Base-by-base conservation (phyloP, 1,284 basidiomycete genomes). In the Phylloporus sp. region DNA sequence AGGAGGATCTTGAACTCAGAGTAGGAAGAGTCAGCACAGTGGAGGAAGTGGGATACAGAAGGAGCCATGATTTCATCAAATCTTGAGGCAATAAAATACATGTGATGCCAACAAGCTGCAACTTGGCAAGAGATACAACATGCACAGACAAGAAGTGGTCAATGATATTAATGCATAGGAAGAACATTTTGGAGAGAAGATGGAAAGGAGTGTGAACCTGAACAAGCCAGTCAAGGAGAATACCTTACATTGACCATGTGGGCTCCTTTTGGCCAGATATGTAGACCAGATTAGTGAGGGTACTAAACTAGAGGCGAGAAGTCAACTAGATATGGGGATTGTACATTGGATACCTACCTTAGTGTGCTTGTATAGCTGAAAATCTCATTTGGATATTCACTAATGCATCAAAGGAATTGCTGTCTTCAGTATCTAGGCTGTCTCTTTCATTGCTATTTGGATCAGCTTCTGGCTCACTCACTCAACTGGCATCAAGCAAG, bases 41-140 rank as follows among this genome's bases (percentile, higher is more conserved):
- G 89, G 60, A 97, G 84, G 80, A 98, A 97, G 83, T 98, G 94
- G 37, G 85, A 82, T 52, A 97, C 92, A 1, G 94, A 94, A 2
- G 97, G 97, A 41, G 96, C 92, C 67, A 98, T 89, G 70, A 98
- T 94, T 82, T 99, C 97, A 80, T 99, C 97, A 72, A 97, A 96
- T 82, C 99, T 99, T 60, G 95, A 90, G 0, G 97, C 91, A 71
- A 99, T 87, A 99, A 97, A 80, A 99, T 89, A 75, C 94, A 94
- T 8, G 96, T 96, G 68, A 98, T 87, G 68, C 98, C 97, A 64
- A 99, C 96, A 25, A 99, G 90, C 81, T 99, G 97, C 53, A 99
- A 88, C 80, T 98, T 98, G 74, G 92, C 91, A 25, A 99, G 88
- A 10, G 96, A 97, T 60, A 98, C 94, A 60, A 94, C 91, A 10